phyloP scores from a whole-genome alignment of 108 stramenopile species.

The Chaetoceros tenuissimus region DNA sequence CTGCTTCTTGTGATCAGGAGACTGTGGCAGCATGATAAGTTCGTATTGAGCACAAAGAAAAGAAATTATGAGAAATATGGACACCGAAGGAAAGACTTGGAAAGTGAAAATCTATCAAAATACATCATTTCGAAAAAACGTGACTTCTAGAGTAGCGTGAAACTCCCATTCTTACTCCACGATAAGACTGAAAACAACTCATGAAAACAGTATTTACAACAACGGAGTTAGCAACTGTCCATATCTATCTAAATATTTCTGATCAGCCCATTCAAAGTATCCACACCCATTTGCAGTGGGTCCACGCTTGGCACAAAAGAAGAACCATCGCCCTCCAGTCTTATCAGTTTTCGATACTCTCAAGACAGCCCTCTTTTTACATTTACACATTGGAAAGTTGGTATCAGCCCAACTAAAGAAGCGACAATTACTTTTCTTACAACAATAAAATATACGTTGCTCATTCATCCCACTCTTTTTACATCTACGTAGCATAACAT shows the following conservation, averaged over 20 bases:
- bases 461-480: slow-evolving; percentile 23
- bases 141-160: too few species aligned
- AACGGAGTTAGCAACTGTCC: neutral
- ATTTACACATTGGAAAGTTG: slow-evolving; percentile 31
- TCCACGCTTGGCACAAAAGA: slow-evolving; percentile 26
- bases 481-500: slow-evolving; percentile 22
- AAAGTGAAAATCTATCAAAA: too few species aligned
- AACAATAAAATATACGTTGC: slow-evolving; percentile 40
- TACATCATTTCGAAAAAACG: too few species aligned
- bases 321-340: slow-evolving; percentile 52
- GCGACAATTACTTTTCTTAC: slow-evolving; percentile 26
- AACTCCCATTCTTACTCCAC: too few species aligned
- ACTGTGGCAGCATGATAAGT: too few species aligned
- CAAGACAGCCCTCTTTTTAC: slow-evolving; percentile 25
- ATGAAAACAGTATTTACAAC: too few species aligned
- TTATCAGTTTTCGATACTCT: slow-evolving; percentile 41
- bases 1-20: too few species aligned
- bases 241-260: neutral
- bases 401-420: slow-evolving; percentile 57
- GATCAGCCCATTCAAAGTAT: neutral
- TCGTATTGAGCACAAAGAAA: too few species aligned
- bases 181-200: too few species aligned
- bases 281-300: neutral
- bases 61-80: too few species aligned
- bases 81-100: too few species aligned